Base-by-base conservation (phyloP, 805 yeast species). In the Metschnikowia peoriensis region DNA sequence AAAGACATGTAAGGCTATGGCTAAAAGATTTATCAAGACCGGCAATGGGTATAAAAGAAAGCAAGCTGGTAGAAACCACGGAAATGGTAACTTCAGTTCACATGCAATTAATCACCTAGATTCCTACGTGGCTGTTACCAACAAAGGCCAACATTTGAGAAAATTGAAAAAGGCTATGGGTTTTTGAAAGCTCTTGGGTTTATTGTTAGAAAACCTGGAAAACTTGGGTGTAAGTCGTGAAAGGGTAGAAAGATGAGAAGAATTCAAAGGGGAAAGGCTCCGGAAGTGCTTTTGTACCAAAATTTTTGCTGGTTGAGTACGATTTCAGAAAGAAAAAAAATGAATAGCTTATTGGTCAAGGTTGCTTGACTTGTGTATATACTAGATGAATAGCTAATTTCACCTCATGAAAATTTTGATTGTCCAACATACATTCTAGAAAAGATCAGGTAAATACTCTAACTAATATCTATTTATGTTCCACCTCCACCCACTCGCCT, bases 51-150 rank as follows among this genome's bases (percentile, higher is more conserved):
- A 82, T 58, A 73, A 73, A 61, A 69, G 79, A 61, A 74, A 73
- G 55, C 76, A 84, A 61, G 87, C 96, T 17, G 96, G 97, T 10
- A 82, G 96, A 73, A 87, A 88, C 59, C 97, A 92, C 67, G 97
- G 97, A 47, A 92, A 92, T 64, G 89, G 91, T 1, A 92, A 96
- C 22, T 92, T 94, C 86, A 79, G 91, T 34, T 73, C 81, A 40
- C 77, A 84, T 47, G 76, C 80, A 28, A 70, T 87, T 63, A 74
- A 81, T 54, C 78, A 78, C 61, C 76, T 86, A 69, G 80, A 83
- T 58, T 86, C 83, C 32, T 86, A 78, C 59, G 81, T 77, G 7
- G 66, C 71, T 60, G 89, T 84, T 39, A 76, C 71, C 32, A 67
- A 67, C 56, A 75, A 61, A 59, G 81, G 80, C 8, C 77, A 80